Base-by-base conservation (phyloP, 2,329 filamentous ascomycete species). In the Pestalotiopsis sp. region DNA sequence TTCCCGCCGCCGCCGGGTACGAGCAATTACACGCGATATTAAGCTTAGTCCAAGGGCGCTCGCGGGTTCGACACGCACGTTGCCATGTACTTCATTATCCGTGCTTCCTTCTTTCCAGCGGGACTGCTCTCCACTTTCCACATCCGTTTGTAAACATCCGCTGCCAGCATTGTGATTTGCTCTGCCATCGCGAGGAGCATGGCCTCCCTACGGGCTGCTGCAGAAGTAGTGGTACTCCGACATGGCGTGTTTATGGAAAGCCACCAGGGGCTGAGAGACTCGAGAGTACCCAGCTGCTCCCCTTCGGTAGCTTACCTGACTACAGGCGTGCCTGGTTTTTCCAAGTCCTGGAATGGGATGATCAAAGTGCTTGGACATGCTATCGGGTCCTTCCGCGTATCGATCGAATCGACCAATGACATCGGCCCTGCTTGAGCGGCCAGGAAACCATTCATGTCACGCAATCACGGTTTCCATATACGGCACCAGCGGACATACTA, bases 191-290 rank as follows among this genome's bases (percentile, higher is more conserved):
- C 69, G 67, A 52, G 67, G 68, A 11, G 68, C 66, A 71, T 71
- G 74, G 72, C 71, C 70, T 72, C 69, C 31, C 73, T 38, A 68
- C 81, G 82, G 82, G 73, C 76, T 72, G 73, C 76, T 76, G 80
- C 82, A 82, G 78, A 69, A 73, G 72, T 75, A 76, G 77, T 73
- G 77, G 76, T 72, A 71, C 75, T 75, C 76, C 75, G 75, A 75
- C 74, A 76, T 73, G 75, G 73, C 74, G 74, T 73, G 69, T 72
- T 75, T 71, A 70, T 66, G 75, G 75, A 74, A 72, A 74, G 73
- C 71, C 69, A 72, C 74, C 76, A 74, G 78, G 75, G 74, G 63
- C 69, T 67, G 70, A 73, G 76, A 27, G 81, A 82, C 81, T 83
- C 81, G 82, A 83, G 79, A 71, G 69, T 75, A 74, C 64, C 72